These are phyloP conservation scores for Ascochyta rabiei DNA, from an alignment of 2,329 filamentous ascomycete species.

Conservation along the genomic window DNA sequence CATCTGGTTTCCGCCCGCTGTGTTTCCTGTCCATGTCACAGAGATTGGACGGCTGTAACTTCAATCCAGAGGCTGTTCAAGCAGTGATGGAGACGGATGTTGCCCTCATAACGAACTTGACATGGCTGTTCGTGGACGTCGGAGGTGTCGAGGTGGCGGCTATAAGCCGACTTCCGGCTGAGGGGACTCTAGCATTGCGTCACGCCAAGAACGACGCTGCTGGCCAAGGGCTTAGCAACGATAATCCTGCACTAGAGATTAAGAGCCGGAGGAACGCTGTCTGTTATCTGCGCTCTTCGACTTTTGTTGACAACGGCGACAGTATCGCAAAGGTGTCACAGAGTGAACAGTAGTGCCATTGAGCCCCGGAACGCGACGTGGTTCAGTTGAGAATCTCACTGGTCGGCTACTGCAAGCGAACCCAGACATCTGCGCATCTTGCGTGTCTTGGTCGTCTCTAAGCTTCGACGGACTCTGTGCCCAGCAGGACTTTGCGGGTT, in stretches of 20 bases:
- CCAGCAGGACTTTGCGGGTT: constrained; percentile 19
- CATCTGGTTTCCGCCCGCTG: constrained; percentile 7
- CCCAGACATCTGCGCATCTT: constrained; percentile 8
- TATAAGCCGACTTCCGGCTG: constrained; percentile 10
- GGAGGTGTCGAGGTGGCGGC: background rate
- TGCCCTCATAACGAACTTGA: background rate
- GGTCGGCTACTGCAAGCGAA: constrained; percentile 10
- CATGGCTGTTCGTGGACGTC: background rate
- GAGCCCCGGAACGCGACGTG: constrained; percentile 9
- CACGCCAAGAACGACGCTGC: background rate
- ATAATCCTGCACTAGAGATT: constrained; percentile 16
- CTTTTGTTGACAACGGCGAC: constrained; percentile 5
- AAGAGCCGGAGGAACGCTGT: constrained; percentile 11
- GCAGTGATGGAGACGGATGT: too few relatives aligned
- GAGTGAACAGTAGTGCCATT: constrained; percentile 25
- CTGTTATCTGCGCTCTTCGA: constrained; percentile 9
- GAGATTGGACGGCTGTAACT: background rate
- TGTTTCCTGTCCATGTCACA: background rate
- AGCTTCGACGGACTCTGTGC: constrained; percentile 25
- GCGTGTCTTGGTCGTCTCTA: constrained; percentile 19
- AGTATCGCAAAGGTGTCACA: constrained; percentile 2
- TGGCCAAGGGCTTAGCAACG: constrained; percentile 21
- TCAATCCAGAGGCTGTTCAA: background rate
- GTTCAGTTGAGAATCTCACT: background rate
- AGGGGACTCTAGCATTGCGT: constrained; percentile 11